Percentiles rank a stretch among this genome's conserved stretches.
Conservation (phyloP, 2,329 filamentous ascomycete species). For the Aspergillus neotritici region DNA sequence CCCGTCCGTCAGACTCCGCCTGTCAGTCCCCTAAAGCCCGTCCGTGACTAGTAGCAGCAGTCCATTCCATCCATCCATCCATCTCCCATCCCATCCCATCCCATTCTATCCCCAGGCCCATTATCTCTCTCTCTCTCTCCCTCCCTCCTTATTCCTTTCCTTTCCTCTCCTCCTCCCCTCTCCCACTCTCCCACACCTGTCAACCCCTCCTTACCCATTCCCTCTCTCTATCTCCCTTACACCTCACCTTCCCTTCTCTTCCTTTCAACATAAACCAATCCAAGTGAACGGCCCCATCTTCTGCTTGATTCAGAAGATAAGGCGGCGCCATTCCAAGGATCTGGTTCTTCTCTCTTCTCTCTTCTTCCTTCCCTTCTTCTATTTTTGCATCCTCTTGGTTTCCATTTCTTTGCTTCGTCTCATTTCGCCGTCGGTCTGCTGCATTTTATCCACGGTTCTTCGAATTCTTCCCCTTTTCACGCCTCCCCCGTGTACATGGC, state of each 20-base stretch:
- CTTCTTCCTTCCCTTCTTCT: slow-evolving; percentile 8
- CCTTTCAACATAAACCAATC: slow-evolving; percentile 11
- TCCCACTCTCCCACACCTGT: slow-evolving; percentile 9
- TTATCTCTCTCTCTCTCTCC: slow-evolving; percentile 26
- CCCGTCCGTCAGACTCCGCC: slow-evolving; percentile 20
- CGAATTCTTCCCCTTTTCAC: slow-evolving; percentile 14
- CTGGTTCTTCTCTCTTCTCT: slow-evolving; percentile 19
- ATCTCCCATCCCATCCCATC: slow-evolving; percentile 13
- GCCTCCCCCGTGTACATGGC: slow-evolving; percentile 29
- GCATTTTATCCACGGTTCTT: slow-evolving; percentile 3
- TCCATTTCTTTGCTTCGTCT: slow-evolving; percentile 7
- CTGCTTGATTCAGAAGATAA: slow-evolving; percentile 24
- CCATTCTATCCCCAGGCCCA: slow-evolving; percentile 11
- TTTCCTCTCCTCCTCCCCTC: slow-evolving; percentile 16
- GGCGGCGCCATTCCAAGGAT: slow-evolving; percentile 27
- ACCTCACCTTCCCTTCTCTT: slow-evolving; percentile 15
- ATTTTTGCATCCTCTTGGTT: slow-evolving; percentile 8
- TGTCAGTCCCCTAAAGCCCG: slow-evolving; percentile 17
- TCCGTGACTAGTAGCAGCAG: slow-evolving; percentile 9
- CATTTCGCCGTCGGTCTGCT: slow-evolving; percentile 4
- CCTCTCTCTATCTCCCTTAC: slow-evolving; percentile 17
- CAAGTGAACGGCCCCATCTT: slow-evolving; percentile 24
- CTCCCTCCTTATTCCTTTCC: slow-evolving; percentile 19
- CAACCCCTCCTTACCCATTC: slow-evolving; percentile 23
- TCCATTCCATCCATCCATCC: slow-evolving; percentile 22